Evolutionary conservation across 139 green algal species (phyloP).

Genomic region (Pleodorina starrii): DNA sequence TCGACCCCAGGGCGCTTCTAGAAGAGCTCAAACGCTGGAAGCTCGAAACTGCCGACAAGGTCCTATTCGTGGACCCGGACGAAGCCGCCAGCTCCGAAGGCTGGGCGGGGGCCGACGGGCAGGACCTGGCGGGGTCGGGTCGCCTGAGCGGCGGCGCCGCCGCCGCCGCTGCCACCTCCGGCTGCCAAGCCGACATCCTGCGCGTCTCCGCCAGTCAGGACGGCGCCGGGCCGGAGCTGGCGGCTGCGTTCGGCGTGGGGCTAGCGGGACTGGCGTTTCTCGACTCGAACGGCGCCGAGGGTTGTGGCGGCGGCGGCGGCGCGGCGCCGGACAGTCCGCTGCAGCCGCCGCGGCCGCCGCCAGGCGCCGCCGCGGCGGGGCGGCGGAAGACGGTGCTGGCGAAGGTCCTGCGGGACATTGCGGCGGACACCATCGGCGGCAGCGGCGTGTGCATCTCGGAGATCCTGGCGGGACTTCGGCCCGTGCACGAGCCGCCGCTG

Average conservation of each 20-base stretch:
- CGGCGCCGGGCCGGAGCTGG: background rate
- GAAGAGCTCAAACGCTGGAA: conserved; percentile 63
- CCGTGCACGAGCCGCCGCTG: background rate
- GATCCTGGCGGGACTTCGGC: conserved; percentile 15
- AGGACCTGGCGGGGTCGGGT: background rate
- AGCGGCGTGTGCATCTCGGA: conserved; percentile 31
- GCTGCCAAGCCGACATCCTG: background rate
- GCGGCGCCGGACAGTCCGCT: conserved; percentile 5
- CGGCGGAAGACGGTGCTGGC: conserved; percentile 49
- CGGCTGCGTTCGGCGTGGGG: background rate
- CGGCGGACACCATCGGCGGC: conserved; percentile 4
- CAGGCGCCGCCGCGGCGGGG: background rate
- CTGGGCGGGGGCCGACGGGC: background rate
- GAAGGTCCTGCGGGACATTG: conserved; percentile 43
- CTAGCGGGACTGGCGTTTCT: background rate
- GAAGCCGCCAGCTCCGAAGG: background rate
- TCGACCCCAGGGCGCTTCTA: conserved; percentile 49
- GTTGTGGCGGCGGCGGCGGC: background rate
- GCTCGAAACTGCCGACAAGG: conserved; percentile 59
- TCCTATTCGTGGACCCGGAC: conserved; percentile 49
- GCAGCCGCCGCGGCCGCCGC: background rate
- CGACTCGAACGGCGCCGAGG: background rate
- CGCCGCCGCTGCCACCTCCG: background rate
- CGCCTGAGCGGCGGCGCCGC: no score
- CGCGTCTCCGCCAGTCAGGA: conserved; percentile 1